Evolutionary conservation across 305 asterid genomes (phyloP), one percentile per base, ranked within the genome.

Genomic region (Fraxinus sp.): DNA sequence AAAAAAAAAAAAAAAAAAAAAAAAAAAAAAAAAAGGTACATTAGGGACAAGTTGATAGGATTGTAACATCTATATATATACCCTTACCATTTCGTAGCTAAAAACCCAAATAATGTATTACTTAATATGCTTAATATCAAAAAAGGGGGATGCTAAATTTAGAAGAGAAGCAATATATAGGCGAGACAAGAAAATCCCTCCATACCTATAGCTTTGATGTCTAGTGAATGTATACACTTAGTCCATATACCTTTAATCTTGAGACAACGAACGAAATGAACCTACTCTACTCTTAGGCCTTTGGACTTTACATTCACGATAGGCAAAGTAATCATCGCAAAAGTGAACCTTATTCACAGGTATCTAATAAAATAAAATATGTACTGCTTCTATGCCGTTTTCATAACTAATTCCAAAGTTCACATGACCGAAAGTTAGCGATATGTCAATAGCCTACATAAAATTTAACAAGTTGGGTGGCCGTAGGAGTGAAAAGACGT

Each of bases 401-500:
- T 55, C 9, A 6, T n/a, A n/a, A 16, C 10, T n/a, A n/a, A 6
- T 55, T 55, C 1, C 20, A 55, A 55, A 55, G 3, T n/a, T 55
- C 24, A 55, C 9, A 55, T 55, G 24, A 1, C n/a, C 24, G 24
- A 55, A 16, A 55, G 64, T 55, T 41, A 55, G 24, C 0, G 24
- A n/a, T n/a, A 55, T 1, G 24, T 55, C 24, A 55, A n/a, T n/a
- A 5, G 24, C 20, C 7, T 55, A 5, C 9, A 55, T n/a, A 79
- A 66, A 49, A 41, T 52, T 14, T 75, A 44, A 39, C 83, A 83
- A 86, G 85, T 80, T 70, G 85, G n/a, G 68, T 76, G 13, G 14
- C 57, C 75, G 81, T 68, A 49, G 77, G 84, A 80, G 84, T 73
- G 83, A 79, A 82, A 30, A 81, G 79, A 13, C 37, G 33, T 75